These are phyloP conservation scores for Beta corolliflora DNA, from an alignment of 179 eudicot species.

Conservation along the genomic window DNA sequence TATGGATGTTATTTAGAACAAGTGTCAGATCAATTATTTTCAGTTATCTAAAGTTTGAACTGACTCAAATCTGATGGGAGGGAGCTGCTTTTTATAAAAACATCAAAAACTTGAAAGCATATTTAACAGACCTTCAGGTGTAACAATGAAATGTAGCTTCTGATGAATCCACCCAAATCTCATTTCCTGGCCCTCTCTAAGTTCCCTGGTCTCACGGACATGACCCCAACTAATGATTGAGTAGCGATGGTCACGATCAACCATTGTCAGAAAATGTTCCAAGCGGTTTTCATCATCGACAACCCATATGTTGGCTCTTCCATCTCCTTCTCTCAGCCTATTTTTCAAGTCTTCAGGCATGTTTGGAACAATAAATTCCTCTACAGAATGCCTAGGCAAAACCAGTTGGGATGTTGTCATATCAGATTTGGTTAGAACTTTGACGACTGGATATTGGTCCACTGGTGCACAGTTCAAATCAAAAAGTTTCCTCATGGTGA, in stretches of 20 bases:
- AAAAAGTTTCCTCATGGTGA: slow-evolving; percentile 33
- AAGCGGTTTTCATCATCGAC: slow-evolving; percentile 36
- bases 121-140: slow-evolving; percentile 32
- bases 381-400: slow-evolving; percentile 38
- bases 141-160: slow-evolving; percentile 43
- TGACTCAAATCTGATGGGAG: background rate
- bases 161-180: slow-evolving; percentile 42
- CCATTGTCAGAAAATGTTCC: slow-evolving; percentile 38
- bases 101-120: background rate
- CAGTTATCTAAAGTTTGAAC: background rate
- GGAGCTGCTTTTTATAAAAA: background rate
- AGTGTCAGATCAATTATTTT: background rate
- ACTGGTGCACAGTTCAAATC: slow-evolving; percentile 44
- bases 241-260: slow-evolving; percentile 38
- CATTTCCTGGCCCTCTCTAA: slow-evolving; percentile 36
- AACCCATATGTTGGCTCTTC: slow-evolving; percentile 42
- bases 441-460: slow-evolving; percentile 40
- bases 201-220: slow-evolving; percentile 32
- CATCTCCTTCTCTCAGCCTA: slow-evolving; percentile 33
- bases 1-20: background rate
- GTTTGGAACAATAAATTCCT: slow-evolving; percentile 37
- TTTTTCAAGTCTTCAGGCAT: slow-evolving; percentile 31
- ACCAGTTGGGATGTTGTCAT: slow-evolving; percentile 45
- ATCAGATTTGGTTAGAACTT: slow-evolving; percentile 38
- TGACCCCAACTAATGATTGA: slow-evolving; percentile 46